Evolutionary conservation across 345 rosid species (phyloP), one percentile per base, ranked within the genome.

Genomic region (Diplotaxis tenuifolia): DNA sequence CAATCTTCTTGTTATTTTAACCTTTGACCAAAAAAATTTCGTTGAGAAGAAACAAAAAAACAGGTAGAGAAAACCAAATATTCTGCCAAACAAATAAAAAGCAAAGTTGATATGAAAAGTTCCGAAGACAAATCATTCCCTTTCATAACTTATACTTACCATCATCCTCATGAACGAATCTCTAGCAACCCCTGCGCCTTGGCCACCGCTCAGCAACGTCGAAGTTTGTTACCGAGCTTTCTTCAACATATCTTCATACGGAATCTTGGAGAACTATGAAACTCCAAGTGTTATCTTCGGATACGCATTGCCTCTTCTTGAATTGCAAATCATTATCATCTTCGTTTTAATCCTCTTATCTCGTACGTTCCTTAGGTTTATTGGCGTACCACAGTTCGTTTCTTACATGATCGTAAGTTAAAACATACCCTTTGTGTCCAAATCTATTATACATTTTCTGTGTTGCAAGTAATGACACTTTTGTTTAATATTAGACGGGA

Each of bases 301-400:
- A 31, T 68, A 78, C 59, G 72, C 81, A 67, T 62, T 78, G 60
- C 78, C 81, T 54, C 81, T 78, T 64, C 70, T 78, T 40, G 78
- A 78, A 45, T 19, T 73, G 32, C 78, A 72, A 32, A 45, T 73
- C 27, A 1, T 78, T 19, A 36, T 62, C 55, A 56, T 73, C 54
- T 78, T 73, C 28, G 11, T 73, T n/a, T 15, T 34, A 10, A 45
- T 73, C 25, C 45, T 62, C 19, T 54, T 73, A 5, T 52, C 20
- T 55, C 71, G 68, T 68, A 45, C 67, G 62, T 53, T 73, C 28
- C 71, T 78, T 22, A 68, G 55, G 56, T 20, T 16, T 31, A 62
- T 73, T 14, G 81, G 81, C 65, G 34, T 78, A 18, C 70, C 74
- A 10, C 65, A 61, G 36, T 21, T 78, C 57, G 70, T 74, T 14